Percentiles rank a stretch among this genome's conserved stretches.
phyloP scores from a whole-genome alignment of 495 filamentous ascomycete species.

The Durotheca rogersii region DNA sequence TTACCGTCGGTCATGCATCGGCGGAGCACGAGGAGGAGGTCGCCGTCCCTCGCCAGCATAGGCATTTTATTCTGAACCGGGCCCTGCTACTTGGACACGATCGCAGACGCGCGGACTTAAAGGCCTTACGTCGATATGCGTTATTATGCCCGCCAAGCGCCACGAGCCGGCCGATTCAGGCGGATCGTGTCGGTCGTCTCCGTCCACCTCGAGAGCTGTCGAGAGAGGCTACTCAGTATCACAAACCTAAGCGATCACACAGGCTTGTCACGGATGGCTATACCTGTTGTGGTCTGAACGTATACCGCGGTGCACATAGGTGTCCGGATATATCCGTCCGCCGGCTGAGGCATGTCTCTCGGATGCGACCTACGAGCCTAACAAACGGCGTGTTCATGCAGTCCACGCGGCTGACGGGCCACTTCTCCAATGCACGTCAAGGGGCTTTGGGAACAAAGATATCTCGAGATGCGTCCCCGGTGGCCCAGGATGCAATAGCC shows the following conservation, averaged over 20 bases:
- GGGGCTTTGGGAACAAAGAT: too few relatives aligned
- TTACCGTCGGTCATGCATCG: conserved; percentile 17
- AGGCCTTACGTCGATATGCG: background rate
- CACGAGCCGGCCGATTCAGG: background rate
- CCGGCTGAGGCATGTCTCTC: background rate
- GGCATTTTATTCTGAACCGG: background rate
- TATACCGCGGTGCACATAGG: too few relatives aligned
- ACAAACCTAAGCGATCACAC: background rate
- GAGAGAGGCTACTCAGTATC: conserved; percentile 2
- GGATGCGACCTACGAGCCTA: conserved; percentile 1
- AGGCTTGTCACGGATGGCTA: conserved; percentile 1
- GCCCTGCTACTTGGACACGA: background rate
- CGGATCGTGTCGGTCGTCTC: background rate
- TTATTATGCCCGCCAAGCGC: conserved; percentile 3
- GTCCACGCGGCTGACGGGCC: too few relatives aligned
- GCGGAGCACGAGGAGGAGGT: too few relatives aligned
- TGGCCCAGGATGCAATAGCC: too few relatives aligned
- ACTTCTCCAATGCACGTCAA: too few relatives aligned
- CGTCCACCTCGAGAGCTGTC: background rate
- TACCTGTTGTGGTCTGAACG: too few relatives aligned
- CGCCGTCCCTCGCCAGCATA: conserved; percentile 6
- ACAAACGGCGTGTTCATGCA: too few relatives aligned
- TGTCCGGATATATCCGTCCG: too few relatives aligned
- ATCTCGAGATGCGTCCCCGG: too few relatives aligned
- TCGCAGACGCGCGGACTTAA: conserved; percentile 5